Conservation (phyloP, 2,329 filamentous ascomycete species). For the Fusarium graminum region DNA sequence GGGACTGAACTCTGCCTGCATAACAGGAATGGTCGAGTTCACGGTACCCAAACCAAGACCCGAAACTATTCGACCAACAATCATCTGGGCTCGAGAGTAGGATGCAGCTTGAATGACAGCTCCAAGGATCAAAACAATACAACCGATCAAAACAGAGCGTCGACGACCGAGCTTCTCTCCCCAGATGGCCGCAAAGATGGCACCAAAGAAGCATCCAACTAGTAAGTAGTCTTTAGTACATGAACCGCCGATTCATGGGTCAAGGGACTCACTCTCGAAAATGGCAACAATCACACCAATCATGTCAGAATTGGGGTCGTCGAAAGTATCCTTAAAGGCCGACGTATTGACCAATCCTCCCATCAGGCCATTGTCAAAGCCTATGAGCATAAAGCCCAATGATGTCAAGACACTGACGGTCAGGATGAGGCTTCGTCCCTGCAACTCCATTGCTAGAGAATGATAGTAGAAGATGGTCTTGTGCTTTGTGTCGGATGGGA, state of each 20-base stretch:
- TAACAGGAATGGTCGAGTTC: conserved; percentile 60
- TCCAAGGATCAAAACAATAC: conserved; percentile 60
- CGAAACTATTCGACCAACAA: conserved; percentile 61
- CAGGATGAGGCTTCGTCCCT: conserved; percentile 56
- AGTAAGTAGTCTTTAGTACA: not conserved
- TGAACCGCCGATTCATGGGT: not conserved
- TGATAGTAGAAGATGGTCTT: not conserved
- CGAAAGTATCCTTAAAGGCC: conserved; percentile 58
- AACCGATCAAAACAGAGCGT: conserved; percentile 58
- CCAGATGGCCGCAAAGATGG: conserved; percentile 52
- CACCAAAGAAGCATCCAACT: conserved; percentile 51
- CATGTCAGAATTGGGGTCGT: conserved; percentile 56
- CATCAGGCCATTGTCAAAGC: conserved; percentile 62
- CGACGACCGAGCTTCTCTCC: conserved; percentile 61
- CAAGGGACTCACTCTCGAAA: conserved; percentile 51
- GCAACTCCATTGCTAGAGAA: conserved; percentile 27
- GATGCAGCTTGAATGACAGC: conserved; percentile 60
- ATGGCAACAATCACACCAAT: conserved; percentile 63
- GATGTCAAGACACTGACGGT: conserved; percentile 61
- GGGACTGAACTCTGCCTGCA: conserved; percentile 59
- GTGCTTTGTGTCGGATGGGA: too few relatives aligned
- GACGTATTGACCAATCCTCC: conserved; percentile 57
- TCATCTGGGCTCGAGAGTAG: conserved; percentile 59
- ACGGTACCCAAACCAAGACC: conserved; percentile 62
- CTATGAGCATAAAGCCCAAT: conserved; percentile 63